These are phyloP conservation scores for Nothophoma quercina DNA, from an alignment of 2,329 filamentous ascomycete species.

Conservation along the genomic window DNA sequence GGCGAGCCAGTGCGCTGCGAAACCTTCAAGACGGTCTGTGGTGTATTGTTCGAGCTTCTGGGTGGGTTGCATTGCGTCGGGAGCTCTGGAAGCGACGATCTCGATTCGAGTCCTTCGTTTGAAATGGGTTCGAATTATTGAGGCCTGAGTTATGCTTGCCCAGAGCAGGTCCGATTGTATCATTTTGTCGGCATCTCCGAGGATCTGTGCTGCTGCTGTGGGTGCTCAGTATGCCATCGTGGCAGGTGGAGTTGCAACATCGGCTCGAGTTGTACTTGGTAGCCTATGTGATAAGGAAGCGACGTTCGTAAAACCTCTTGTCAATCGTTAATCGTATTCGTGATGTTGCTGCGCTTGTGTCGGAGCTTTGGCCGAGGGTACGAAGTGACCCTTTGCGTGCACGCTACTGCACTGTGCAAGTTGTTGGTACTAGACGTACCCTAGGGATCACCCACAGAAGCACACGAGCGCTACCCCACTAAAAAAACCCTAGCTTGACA, in stretches of 20 bases:
- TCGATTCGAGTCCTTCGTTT: neutral
- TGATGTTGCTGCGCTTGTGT: neutral
- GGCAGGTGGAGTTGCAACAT: neutral
- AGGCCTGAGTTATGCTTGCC: neutral
- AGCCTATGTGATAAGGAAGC: neutral
- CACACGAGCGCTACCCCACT: neutral
- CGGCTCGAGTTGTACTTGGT: neutral
- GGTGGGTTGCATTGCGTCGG: neutral
- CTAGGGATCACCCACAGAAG: neutral
- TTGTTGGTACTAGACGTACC: neutral
- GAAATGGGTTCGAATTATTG: too few species aligned
- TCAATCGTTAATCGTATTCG: neutral
- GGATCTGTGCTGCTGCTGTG: neutral
- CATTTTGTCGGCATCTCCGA: neutral
- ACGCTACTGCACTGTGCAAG: slow-evolving; percentile 3
- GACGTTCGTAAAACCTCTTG: neutral
- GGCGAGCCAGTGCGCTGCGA: neutral
- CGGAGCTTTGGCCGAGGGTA: neutral
- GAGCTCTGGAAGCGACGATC: neutral
- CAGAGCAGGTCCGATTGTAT: neutral
- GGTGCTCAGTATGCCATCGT: neutral
- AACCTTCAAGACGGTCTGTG: neutral
- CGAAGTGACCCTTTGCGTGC: neutral
- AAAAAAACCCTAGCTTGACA: neutral
- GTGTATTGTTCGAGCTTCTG: neutral